These are phyloP conservation scores for Myxozyma vanderwaltii DNA, from an alignment of 805 yeast genomes.

Conservation along the genomic window DNA sequence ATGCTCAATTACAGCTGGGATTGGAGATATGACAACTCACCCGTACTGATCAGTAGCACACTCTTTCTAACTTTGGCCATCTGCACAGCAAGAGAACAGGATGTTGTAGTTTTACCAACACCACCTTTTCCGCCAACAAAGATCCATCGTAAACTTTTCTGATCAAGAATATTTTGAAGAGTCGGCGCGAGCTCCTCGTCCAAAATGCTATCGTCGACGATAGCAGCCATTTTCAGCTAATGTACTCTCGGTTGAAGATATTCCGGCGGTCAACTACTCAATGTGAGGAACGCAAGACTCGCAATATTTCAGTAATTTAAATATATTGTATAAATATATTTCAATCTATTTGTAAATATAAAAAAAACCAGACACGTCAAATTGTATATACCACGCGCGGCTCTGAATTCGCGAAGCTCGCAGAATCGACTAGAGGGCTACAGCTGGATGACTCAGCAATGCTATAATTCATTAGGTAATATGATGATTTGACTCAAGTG, in stretches of 20 bases:
- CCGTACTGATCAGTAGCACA: slow-evolving; percentile 65
- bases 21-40: neutral
- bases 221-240: slow-evolving; percentile 3
- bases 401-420: slow-evolving; percentile 10
- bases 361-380: neutral
- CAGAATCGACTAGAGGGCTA: slow-evolving; percentile 1
- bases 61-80: slow-evolving; percentile 82
- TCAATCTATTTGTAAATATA: neutral
- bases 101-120: slow-evolving; percentile 97
- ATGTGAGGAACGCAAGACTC: too few relatives aligned
- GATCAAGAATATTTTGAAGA: slow-evolving; percentile 47
- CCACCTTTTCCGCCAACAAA: slow-evolving; percentile 99
- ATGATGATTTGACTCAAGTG: too few relatives aligned
- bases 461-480: too few relatives aligned
- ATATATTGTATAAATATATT: too few relatives aligned
- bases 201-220: neutral
- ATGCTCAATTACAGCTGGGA: neutral
- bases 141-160: slow-evolving; percentile 78
- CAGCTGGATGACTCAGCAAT: neutral
- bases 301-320: too few relatives aligned
- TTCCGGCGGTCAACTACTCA: neutral
- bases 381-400: neutral
- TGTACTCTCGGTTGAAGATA: neutral
- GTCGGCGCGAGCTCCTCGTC: slow-evolving; percentile 45
- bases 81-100: slow-evolving; percentile 93